Base-by-base conservation (phyloP, 331 rosid species). In the Acacia concinna region DNA sequence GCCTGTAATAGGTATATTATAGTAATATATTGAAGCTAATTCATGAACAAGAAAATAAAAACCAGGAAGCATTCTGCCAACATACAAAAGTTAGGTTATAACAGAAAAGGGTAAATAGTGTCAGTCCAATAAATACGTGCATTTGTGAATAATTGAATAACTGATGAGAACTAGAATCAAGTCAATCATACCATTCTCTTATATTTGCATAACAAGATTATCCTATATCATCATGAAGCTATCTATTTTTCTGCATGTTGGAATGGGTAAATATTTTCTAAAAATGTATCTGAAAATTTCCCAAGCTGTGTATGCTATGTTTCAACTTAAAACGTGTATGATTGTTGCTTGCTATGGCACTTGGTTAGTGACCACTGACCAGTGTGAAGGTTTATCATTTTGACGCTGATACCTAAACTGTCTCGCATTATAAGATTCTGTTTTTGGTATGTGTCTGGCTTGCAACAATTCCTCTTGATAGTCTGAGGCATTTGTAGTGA, bases 401-500 rank as follows among this genome's bases (percentile, higher is more conserved):
- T 57, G 41, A 77, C 57, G 14, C 46, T 47, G 54, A 44, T 59
- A 30, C 37, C 28, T 63, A 38, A n/a, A 49, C 21, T 52, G 43
- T 15, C 43, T 63, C 75, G 41, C 69, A 49, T 66, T 37, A 54
- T 11, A 51, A 25, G 43, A 62, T 51, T 56, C 64, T 28, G 20
- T 52, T 63, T 62, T 21, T 70, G 47, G 12, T 77, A 34, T 31
- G 56, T 70, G 28, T 71, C 71, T 12, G 43, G 41, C n/a, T 3
- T 74, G 75, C 63, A 21, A 78, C 49, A 71, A 27, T 23, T 41
- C 62, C 13, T 77, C 54, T 77, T 23, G 8, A 69, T 54, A 76
- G 56, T 51, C 43, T 20, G 46, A 18, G 68, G 44, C 68, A 65
- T 65, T 31, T 12, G 27, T 32, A 30, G 28, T 43, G 25, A 23